Base-by-base conservation (phyloP, 2,329 filamentous ascomycete genomes). In the Pseudogymnoascus sp. region DNA sequence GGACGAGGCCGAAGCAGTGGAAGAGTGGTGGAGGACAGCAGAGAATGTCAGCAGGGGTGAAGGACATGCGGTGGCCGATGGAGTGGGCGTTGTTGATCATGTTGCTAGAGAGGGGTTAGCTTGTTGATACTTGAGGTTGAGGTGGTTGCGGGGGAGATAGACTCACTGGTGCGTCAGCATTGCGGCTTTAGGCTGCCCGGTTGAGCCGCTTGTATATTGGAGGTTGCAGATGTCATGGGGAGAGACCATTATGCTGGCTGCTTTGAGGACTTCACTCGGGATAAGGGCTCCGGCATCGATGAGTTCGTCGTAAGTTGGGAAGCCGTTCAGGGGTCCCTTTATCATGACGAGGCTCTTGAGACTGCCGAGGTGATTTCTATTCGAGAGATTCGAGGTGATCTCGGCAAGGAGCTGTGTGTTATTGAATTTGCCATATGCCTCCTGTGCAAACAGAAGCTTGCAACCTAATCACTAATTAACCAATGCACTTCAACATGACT, bases 1-100 rank as follows among this genome's bases (percentile, higher is more conserved):
- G 83, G 0, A 93, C 89, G 6, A 93, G 83, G 1, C 90, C 90
- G 72, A 93, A 93, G 78, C 90, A 93, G 78, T 95, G 91, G 79
- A 95, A 95, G 3, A 95, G 81, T 0, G 91, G 90, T 0, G 90
- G 90, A 2, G 90, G 90, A 73, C 90, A 95, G 78, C 90, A 93
- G 10, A 95, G 80, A 6, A 87, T 79, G 71, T 93, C 89, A 54
- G 80, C 78, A 2, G 83, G 77, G 0, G 84, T 86, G 14, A 93
- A 80, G 5, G 83, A 81, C 87, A 71, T 65, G 16, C 70, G 65
- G 41, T 67, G 51, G 3, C 69, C 68, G 16, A 71, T 69, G 6
- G 65, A 68, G n/a, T 54, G 65, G 11, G 67, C 65, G 37, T 71
- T 71, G 39, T 71, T 70, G 60, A 71, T 68, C 25, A 71, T 41